Conservation (phyloP, 768 basidiomycete species). For the Termitomyces sp. region DNA sequence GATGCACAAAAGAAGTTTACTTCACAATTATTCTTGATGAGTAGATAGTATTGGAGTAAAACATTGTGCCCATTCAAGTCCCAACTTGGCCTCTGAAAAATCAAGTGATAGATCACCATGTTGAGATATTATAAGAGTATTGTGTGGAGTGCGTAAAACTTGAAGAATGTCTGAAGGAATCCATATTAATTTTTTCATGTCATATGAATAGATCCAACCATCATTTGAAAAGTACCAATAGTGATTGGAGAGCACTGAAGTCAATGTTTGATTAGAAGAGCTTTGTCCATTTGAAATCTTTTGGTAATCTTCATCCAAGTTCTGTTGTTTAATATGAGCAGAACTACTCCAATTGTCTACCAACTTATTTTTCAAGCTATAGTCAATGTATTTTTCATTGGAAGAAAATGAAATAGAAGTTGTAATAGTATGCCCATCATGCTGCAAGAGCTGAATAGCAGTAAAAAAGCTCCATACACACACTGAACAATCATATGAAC, state of each 20-base stretch:
- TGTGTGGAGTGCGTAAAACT: neutral
- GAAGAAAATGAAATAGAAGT: too few relatives aligned
- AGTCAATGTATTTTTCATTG: too few relatives aligned
- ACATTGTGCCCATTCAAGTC: neutral
- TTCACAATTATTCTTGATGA: too few relatives aligned
- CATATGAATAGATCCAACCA: neutral
- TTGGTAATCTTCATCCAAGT: neutral
- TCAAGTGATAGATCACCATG: neutral
- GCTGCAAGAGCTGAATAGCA: neutral
- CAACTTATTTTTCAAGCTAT: too few relatives aligned
- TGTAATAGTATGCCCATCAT: too few relatives aligned
- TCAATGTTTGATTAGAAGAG: neutral
- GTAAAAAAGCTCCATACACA: neutral
- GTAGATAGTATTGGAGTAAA: neutral
- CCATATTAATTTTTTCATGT: neutral
- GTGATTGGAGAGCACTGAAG: too few relatives aligned
- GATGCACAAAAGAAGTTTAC: too few relatives aligned
- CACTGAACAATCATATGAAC: neutral
- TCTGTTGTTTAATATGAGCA: too few relatives aligned
- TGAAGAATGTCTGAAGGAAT: neutral
- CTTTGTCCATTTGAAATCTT: neutral
- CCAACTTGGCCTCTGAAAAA: neutral
- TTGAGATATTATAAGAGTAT: neutral
- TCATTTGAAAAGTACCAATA: neutral
- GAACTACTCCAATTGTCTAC: too few relatives aligned